Evolutionary conservation across 306 rosid species (phyloP), one percentile per base, ranked within the genome.

Genomic region (Cotoneaster glaucophyllus): DNA sequence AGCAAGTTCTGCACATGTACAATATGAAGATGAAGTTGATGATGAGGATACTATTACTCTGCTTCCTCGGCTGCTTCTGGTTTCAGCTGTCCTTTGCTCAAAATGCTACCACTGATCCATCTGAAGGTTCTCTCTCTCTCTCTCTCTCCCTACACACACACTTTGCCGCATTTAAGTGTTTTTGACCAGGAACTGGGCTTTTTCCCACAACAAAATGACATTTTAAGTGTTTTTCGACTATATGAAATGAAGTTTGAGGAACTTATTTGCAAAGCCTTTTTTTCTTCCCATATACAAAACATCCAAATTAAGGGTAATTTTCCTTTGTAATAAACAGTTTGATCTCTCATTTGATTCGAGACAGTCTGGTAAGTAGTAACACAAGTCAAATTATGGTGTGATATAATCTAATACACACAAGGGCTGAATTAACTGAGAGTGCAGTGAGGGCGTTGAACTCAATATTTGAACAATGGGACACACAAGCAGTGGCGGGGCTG

Each of bases 361-460:
- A 52, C 18, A 58, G 26, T 22, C 28, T 58, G 29, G 5, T n/a
- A 22, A n/a, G 6, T n/a, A 5, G 29, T 57, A 57, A 22, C 15
- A 1, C 13, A 58, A 12, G 6, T 13, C 2, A 21, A 21, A 32
- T 14, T 26, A 32, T 67, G 28, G 11, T 66, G 62, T 54, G 17
- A 52, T 56, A 6, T 8, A 56, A 18, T 56, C 2, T 56, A 17
- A 66, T n/a, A n/a, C 12, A 22, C 52, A 19, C 53, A 67, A 67
- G 8, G 19, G 7, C 11, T 41, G 32, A n/a, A 71, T 34, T 34
- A 34, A 34, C 9, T 34, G 44, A 56, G 18, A 37, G 45, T 41
- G 45, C 78, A 82, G 81, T 59, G 50, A 67, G 19, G 41, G 85
- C 85, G 12, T 78, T 82, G 67, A 82, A 77, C 73, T 56, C 75